Conservation (phyloP, 2,329 filamentous ascomycete genomes). For the Neophaeococcomyces mojaviensis region DNA sequence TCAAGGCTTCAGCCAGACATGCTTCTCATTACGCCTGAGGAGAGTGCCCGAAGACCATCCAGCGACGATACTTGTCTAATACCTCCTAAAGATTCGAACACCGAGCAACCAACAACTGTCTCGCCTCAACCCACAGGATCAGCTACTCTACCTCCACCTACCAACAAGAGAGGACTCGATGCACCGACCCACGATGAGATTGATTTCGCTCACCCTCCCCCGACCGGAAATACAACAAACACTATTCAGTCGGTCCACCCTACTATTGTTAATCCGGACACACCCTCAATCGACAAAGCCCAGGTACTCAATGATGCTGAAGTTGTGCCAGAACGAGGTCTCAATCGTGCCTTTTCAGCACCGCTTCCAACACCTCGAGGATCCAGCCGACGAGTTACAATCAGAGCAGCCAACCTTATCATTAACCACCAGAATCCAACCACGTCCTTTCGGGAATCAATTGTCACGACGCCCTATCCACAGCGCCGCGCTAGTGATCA, state of each 20-base stretch:
- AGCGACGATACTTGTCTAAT: no score
- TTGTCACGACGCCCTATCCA: constrained; percentile 23
- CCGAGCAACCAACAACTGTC: no score
- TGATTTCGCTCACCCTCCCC: background rate
- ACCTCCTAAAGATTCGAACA: no score
- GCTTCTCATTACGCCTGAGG: no score
- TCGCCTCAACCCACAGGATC: no score
- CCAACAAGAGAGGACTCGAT: no score
- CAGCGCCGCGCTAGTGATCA: constrained; percentile 9
- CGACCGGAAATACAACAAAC: background rate
- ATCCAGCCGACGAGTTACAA: constrained; percentile 18
- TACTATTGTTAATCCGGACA: constrained; percentile 2
- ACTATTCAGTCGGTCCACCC: constrained; percentile 2
- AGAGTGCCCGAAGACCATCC: no score
- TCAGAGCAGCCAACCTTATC: constrained; percentile 20
- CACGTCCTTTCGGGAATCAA: constrained; percentile 19
- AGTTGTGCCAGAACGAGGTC: background rate
- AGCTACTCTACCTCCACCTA: no score
- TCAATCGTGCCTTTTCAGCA: background rate
- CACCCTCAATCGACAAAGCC: background rate
- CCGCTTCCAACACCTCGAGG: constrained; percentile 3
- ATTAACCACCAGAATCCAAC: constrained; percentile 13
- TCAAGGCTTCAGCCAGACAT: no score
- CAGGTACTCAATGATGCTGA: background rate
- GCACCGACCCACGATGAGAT: no score